A percentile compares a stretch with the other conserved stretches of the same genome.
phyloP scores from a whole-genome alignment of 176 grass and related monocot genomes.

The Dactylis glomerata region DNA sequence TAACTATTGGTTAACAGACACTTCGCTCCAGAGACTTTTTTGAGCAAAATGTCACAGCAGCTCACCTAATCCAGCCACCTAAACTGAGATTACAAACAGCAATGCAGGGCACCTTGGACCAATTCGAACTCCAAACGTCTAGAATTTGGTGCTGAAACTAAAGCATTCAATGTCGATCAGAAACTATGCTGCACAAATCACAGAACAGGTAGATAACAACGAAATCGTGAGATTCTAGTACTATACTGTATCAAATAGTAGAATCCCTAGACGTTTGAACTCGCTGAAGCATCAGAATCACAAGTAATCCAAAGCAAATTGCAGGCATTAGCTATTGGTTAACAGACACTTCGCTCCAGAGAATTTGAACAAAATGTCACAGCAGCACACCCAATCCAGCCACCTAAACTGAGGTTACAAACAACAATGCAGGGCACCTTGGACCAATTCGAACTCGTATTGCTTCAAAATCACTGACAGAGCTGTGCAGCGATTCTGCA shows the following conservation, averaged over 20 bases:
- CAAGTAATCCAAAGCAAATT: neutral
- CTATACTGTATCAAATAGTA: neutral
- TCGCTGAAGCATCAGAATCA: neutral
- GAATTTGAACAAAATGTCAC: neutral
- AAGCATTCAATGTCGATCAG: neutral
- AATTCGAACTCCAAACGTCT: slow-evolving; percentile 14
- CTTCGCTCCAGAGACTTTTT: neutral
- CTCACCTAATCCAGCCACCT: neutral
- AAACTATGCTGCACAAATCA: neutral
- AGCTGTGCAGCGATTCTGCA: neutral
- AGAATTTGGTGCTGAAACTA: neutral
- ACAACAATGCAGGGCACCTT: neutral
- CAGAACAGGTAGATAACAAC: neutral
- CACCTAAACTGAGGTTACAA: neutral
- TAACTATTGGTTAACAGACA: neutral
- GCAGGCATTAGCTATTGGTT: neutral
- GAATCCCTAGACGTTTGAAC: neutral
- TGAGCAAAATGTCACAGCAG: neutral
- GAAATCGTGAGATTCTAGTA: neutral
- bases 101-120: neutral
- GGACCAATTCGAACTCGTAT: neutral
- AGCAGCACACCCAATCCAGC: neutral
- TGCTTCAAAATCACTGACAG: neutral
- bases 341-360: neutral
- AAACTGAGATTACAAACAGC: neutral